Base-by-base conservation (phyloP, 768 basidiomycete species). In the Phaffia tasmanica region DNA sequence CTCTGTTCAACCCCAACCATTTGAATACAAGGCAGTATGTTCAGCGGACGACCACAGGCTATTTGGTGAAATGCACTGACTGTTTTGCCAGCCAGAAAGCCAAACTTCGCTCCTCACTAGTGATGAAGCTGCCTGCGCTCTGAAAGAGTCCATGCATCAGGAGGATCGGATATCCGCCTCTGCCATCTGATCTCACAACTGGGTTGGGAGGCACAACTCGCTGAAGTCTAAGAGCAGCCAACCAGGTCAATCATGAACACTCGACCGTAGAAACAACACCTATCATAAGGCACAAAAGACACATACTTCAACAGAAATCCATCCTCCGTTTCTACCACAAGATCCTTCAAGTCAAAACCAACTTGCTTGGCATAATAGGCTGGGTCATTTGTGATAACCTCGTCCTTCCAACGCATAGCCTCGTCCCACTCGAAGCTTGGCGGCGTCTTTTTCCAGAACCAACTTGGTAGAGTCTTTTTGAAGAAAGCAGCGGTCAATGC, bases 81-180 rank as follows among this genome's bases (percentile, higher is more conserved):
- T 81, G 78, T 63, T 78, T 77, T 19, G 80, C 78, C 9, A 81
- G 73, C 81, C 81, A 81, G 72, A 81, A 81, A 1, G 81, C 81
- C 50, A 81, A 71, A 27, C 77, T 78, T 18, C 81, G 74, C 55
- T 81, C 81, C 71, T 81, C 81, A 7, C 78, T 79, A 1, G 81
- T 81, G 67, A 81, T 76, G 73, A 81, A 81, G 46, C 75, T 76
- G 25, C 81, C 81, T 25, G 77, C 77, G 1, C 76, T 78, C 72
- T 81, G 81, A 72, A 81, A 81, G 4, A 81, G 73, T 14, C 81
- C 80, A 72, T 81, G 80, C 62, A 79, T 75, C 64, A 81, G 76
- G 23, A 81, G 72, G 23, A 81, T 77, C 0, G 80, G 80, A 72
- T 76, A 80, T 2, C 49, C 57, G 3, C 35, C 57, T 16, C 57